Percentiles rank a stretch among this genome's conserved stretches.
Evolutionary conservation across 306 rosid species (phyloP).

Genomic region (Trifolium repens): DNA sequence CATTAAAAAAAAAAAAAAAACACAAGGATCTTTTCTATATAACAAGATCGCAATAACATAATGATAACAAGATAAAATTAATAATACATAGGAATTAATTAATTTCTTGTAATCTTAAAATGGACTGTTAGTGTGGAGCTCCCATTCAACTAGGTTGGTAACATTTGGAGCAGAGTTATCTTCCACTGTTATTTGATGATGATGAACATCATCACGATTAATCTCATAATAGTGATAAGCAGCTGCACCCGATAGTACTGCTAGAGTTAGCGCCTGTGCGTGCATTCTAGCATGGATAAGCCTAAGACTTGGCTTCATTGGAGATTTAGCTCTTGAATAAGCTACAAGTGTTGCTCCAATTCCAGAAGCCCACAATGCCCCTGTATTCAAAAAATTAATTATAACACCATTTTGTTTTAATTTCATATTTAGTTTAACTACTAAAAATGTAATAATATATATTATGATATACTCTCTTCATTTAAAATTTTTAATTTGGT

Average conservation of each 20-base stretch:
- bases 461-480: too few species aligned
- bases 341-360: slow-evolving; percentile 69
- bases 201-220: slow-evolving; percentile 22
- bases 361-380: slow-evolving; percentile 79
- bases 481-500: too few species aligned
- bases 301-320: slow-evolving; percentile 79
- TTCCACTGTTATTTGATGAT: slow-evolving; percentile 12
- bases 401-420: not conserved
- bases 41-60: not conserved
- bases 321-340: slow-evolving; percentile 56
- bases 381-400: slow-evolving; percentile 41
- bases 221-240: slow-evolving; percentile 69
- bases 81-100: not conserved
- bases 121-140: slow-evolving; percentile 20
- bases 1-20: not conserved
- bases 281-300: slow-evolving; percentile 97
- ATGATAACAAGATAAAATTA: not conserved
- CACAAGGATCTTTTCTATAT: not conserved
- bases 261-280: slow-evolving; percentile 83
- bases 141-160: slow-evolving; percentile 19
- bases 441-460: not conserved
- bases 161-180: slow-evolving; percentile 34
- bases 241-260: slow-evolving; percentile 81
- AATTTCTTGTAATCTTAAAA: slow-evolving; percentile 8
- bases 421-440: not conserved